Evolutionary conservation across 352 stramenopile genomes (phyloP), one percentile per base, ranked within the genome.

Genomic region (Pythium vanterpoolii): DNA sequence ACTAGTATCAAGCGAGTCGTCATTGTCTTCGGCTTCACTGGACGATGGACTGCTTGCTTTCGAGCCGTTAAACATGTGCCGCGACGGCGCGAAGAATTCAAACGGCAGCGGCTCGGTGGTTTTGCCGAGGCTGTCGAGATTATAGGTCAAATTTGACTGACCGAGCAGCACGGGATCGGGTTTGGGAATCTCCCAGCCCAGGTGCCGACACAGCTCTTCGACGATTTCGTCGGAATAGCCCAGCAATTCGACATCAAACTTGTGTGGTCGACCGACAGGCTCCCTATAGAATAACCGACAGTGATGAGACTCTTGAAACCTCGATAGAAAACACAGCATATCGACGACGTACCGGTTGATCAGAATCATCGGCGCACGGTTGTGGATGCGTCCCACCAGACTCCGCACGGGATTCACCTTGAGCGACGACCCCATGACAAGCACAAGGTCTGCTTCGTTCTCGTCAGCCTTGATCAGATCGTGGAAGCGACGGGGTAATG

Each of bases 351-450:
- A 86, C 77, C 77, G 71, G 50, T 93, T 93, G 30, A 93, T 93
- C 27, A 93, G 65, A 33, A 93, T 76, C 82, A 93, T 91, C n/a
- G 84, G 84, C 0, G 84, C 86, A 26, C 84, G 69, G 66, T 90
- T 89, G 33, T 78, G 76, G 50, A 93, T 90, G 30, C 84, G 78
- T n/a, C 84, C 78, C 33, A 93, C 84, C 30, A 98, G 86, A 57
- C 81, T 87, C 14, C 90, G 88, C 23, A 99, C 93, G 19, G 97
- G 97, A 49, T 95, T 92, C 38, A 99, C 98, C 54, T 97, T 97
- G 9, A 99, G 76, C 10, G 93, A 99, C 11, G 98, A 99, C 43
- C 98, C 98, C 83, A 99, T 99, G n/a, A 99, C 96, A 38, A 99
- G 89, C 28, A 99, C 76, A 5, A 98, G 80, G 74, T 99, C 96